Conservation (phyloP, 2,329 filamentous ascomycete genomes). For the Aureobasidium sp. region DNA sequence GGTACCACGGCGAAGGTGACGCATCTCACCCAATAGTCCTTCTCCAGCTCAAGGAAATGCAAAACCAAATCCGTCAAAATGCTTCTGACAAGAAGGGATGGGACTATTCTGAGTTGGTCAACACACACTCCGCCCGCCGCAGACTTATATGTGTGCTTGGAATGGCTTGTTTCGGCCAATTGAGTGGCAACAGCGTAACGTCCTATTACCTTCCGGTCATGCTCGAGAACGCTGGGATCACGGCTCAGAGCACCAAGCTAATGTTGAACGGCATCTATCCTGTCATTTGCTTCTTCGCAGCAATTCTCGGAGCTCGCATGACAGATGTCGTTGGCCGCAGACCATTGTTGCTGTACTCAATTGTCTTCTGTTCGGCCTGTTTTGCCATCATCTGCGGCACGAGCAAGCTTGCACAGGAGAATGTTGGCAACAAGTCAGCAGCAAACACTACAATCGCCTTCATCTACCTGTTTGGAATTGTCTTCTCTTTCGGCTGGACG, state of each 20-base stretch:
- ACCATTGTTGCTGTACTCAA: conserved; percentile 22
- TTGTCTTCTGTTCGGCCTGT: conserved; percentile 23
- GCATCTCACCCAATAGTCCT: conserved; percentile 23
- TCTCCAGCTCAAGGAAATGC: conserved; percentile 31
- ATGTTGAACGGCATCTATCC: conserved; percentile 31
- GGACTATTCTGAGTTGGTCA: conserved; percentile 48
- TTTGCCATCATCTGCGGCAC: conserved; percentile 8
- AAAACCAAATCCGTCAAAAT: conserved; percentile 13
- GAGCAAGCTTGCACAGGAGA: neutral
- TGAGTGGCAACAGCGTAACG: conserved; percentile 32
- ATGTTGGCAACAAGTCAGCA: neutral
- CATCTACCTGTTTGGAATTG: conserved; percentile 25
- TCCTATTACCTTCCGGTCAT: conserved; percentile 27
- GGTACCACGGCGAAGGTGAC: conserved; percentile 47
- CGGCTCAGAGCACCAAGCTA: conserved; percentile 27
- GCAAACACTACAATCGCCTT: conserved; percentile 19
- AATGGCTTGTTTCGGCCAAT: conserved; percentile 36
- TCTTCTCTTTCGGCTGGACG: conserved; percentile 28
- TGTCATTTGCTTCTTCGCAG: conserved; percentile 3
- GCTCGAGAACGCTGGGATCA: conserved; percentile 31
- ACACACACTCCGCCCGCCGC: conserved; percentile 44
- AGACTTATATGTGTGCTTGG: conserved; percentile 32
- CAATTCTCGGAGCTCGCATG: conserved; percentile 29
- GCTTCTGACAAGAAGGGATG: conserved; percentile 44
- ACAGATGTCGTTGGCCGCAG: conserved; percentile 26